These are phyloP conservation scores for Croton setiger DNA, from an alignment of 441 rosid genomes.

Conservation along the genomic window DNA sequence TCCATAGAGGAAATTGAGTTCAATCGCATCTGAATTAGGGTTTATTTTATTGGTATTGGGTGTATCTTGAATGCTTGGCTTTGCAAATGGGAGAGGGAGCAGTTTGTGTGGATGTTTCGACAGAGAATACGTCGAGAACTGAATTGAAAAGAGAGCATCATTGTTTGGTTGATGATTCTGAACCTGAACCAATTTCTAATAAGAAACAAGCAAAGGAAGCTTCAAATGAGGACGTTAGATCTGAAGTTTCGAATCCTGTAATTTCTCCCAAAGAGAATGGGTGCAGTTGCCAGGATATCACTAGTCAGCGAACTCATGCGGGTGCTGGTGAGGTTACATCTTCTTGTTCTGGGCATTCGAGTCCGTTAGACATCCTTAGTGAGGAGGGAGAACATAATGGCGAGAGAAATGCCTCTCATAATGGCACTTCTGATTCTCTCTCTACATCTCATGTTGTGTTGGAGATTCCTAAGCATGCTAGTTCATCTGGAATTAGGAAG, in stretches of 20 bases:
- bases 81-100: constrained; percentile 51
- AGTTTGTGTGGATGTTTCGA: constrained; percentile 33
- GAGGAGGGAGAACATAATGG: constrained; percentile 38
- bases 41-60: constrained; percentile 12
- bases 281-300: constrained; percentile 43
- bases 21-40: constrained; percentile 19
- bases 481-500: constrained; percentile 77
- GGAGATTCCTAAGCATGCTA: constrained; percentile 83
- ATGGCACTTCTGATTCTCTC: constrained; percentile 28
- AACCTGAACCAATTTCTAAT: constrained; percentile 28
- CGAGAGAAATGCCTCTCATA: constrained; percentile 22
- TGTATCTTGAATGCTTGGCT: constrained; percentile 35
- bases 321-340: constrained; percentile 38
- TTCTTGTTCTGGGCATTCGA: constrained; percentile 36
- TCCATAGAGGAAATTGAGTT: not conserved
- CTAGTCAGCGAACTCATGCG: constrained; percentile 43
- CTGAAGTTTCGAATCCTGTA: constrained; percentile 81
- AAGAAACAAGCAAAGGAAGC: constrained; percentile 70
- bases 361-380: constrained; percentile 46
- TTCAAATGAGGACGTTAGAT: constrained; percentile 59
- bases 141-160: constrained; percentile 52
- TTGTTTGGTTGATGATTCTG: constrained; percentile 24
- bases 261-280: constrained; percentile 54
- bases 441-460: constrained; percentile 55
- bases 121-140: constrained; percentile 25